Evolutionary conservation across 108 stramenopile genomes (phyloP), one percentile per base, ranked within the genome.

Genomic region (Bacterosira constricta): DNA sequence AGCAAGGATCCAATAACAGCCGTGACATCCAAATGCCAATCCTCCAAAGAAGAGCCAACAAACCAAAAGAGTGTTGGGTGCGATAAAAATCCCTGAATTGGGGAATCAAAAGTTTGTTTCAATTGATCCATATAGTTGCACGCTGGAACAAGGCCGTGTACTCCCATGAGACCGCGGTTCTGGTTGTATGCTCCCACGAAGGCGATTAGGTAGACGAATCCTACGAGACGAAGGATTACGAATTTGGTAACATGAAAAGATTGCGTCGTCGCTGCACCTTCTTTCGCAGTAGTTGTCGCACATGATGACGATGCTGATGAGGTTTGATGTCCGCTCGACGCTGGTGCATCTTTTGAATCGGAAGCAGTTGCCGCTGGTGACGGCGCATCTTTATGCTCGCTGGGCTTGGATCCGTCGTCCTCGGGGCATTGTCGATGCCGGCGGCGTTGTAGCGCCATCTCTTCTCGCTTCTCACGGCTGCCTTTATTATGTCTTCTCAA

Each of bases 131-230:
- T 66, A 51, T 58, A 65, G 13, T 50, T 32, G 3, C 44, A 21
- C 8, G 71, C 83, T 6, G 88, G 88, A 18, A 60, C 54, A 8
- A 89, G 51, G 1, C 88, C 88, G 25, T 84, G 10, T 9, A 42
- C 41, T 27, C 88, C 88, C 73, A 89, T 79, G 21, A 89, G 82
- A 51, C 83, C 83, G 42, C 13, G 37, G 53, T 86, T 86, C 65
- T 89, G 85, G 52, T 70, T 41, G 45, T 73, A 83, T 20, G 88
- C 85, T 34, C 82, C 84, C 3, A 76, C 9, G 64, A 89, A 89
- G 31, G 85, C 85, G 29, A 89, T 21, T 21, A 79, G 71, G 66
- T 86, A 86, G 32, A 89, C 73, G 30, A 68, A 63, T 11, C 84
- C 88, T 18, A 86, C 29, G 11, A 75, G 55, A 4, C 81, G 79